Base-by-base conservation (phyloP, 306 rosid species). In the Neltuma alba region DNA sequence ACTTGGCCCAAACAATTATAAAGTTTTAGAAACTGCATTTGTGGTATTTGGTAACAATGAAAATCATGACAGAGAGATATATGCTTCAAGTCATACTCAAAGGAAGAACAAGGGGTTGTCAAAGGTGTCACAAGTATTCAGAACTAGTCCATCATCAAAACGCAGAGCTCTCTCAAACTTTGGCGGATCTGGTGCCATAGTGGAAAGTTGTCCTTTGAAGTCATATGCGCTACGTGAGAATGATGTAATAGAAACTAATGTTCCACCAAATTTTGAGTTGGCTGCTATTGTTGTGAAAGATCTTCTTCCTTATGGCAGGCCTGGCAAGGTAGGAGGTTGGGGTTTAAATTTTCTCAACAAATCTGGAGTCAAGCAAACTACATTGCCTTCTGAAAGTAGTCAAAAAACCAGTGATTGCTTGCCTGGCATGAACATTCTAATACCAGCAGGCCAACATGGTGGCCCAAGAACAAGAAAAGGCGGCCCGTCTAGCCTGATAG, bases 381-480 rank as follows among this genome's bases (percentile, higher is more conserved):
- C 41, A 25, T 34, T 18, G 9, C 80, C 88, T 58, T 81, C 80
- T 25, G 87, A 87, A 67, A 77, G 90, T 82, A 83, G 87, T 65
- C 83, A 76, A 83, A 84, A 77, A 74, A 81, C 74, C 13, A 85
- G 85, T 21, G 86, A 86, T 50, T 96, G 89, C 87, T 85, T 89
- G 4, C 85, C 93, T n/a, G 87, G 91, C 86, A 85, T 58, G 91
- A 85, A 78, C 70, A 81, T 96, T 87, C 73, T 96, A 66, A 84
- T 96, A 76, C 99, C 99, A 0, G 94, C 97, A 58, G 91, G 99
- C 75, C 76, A 89, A 85, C 99, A 96, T 63, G 94, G 97, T 18
- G 99, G 99, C 52, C 96, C 94, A 30, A 90, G 88, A 87, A 87
- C 87, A 61, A 83, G 91, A 86, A 89, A 81, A 50, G 84, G 91